phyloP scores from a whole-genome alignment of 208 protist species.

The Trypanosomatidae sp. region DNA sequence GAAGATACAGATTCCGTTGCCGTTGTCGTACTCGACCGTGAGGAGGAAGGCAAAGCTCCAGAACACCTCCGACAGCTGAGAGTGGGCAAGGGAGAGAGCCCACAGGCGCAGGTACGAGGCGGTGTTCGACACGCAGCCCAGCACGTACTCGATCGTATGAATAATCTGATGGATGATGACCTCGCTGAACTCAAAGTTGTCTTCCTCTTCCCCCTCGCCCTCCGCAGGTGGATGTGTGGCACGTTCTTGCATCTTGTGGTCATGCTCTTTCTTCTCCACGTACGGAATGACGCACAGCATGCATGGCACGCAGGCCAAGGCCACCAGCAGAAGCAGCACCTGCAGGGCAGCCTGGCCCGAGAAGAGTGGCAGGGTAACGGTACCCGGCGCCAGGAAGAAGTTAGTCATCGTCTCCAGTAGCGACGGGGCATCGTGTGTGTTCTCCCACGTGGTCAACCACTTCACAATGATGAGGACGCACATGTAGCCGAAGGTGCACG shows the following conservation, averaged over 20 bases:
- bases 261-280: constrained; percentile 92
- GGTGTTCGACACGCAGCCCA: constrained; percentile 99
- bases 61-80: constrained; percentile 95
- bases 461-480: constrained; percentile 97
- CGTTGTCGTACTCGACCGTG: constrained; percentile 47
- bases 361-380: constrained; percentile 73
- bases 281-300: constrained; percentile 88
- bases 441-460: constrained; percentile 93
- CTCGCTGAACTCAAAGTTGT: constrained; percentile 92
- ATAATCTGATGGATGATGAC: constrained; percentile 98
- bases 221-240: constrained; percentile 9
- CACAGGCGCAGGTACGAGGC: constrained; percentile 99
- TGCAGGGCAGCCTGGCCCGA: constrained; percentile 80
- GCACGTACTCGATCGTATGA: constrained; percentile 99
- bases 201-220: constrained; percentile 33
- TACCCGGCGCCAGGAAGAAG: constrained; percentile 91
- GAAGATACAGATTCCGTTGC: constrained; percentile 66
- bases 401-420: constrained; percentile 94
- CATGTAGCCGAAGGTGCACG: constrained; percentile 97
- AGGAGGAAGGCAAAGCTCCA: constrained; percentile 78
- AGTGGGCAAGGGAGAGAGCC: constrained; percentile 99
- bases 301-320: constrained; percentile 73
- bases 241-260: constrained; percentile 35
- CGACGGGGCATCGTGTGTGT: constrained; percentile 85
- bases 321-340: constrained; percentile 79